Conservation (phyloP, 2,329 filamentous ascomycete genomes). For the Hypocrella siamensis region DNA sequence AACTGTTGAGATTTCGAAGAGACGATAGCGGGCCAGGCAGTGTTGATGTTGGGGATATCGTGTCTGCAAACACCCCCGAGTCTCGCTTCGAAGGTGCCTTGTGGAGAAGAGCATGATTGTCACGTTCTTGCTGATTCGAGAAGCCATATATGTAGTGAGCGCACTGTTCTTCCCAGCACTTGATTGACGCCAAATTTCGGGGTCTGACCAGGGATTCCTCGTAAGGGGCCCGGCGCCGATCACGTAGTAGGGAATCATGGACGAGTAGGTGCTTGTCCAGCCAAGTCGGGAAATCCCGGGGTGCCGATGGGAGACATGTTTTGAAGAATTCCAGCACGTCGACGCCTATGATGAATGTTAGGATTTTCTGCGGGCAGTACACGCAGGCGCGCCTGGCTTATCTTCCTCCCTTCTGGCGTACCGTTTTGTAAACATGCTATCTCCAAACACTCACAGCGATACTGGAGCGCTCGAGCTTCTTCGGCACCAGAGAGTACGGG, state of each 20-base stretch:
- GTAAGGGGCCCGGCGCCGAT: constrained; percentile 2
- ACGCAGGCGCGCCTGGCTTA: neutral
- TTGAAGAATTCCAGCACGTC: constrained; percentile 16
- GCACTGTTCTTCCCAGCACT: constrained; percentile 39
- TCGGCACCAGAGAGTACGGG: constrained; percentile 37
- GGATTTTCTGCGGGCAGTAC: neutral
- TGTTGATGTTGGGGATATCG: constrained; percentile 4
- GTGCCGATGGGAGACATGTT: constrained; percentile 16
- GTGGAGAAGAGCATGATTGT: constrained; percentile 34
- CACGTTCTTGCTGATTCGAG: constrained; percentile 30
- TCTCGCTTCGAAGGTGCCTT: constrained; percentile 23
- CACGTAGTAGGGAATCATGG: constrained; percentile 30
- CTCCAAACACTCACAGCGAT: constrained; percentile 43
- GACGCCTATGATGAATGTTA: constrained; percentile 9
- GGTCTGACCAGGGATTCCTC: constrained; percentile 1
- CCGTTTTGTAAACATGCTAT: constrained; percentile 26
- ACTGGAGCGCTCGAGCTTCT: constrained; percentile 40
- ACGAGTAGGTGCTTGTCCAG: constrained; percentile 33
- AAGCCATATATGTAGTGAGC: constrained; percentile 45
- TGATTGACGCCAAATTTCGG: constrained; percentile 21
- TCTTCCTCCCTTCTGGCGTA: constrained; percentile 6
- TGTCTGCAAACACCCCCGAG: constrained; percentile 23
- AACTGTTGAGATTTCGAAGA: neutral
- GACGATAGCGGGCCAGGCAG: constrained; percentile 1
- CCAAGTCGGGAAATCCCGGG: constrained; percentile 33